Percentiles rank a stretch among this genome's conserved stretches.
These are phyloP conservation scores for Ascochyta pisi DNA, from an alignment of 2,329 filamentous ascomycete genomes.

Conservation along the genomic window DNA sequence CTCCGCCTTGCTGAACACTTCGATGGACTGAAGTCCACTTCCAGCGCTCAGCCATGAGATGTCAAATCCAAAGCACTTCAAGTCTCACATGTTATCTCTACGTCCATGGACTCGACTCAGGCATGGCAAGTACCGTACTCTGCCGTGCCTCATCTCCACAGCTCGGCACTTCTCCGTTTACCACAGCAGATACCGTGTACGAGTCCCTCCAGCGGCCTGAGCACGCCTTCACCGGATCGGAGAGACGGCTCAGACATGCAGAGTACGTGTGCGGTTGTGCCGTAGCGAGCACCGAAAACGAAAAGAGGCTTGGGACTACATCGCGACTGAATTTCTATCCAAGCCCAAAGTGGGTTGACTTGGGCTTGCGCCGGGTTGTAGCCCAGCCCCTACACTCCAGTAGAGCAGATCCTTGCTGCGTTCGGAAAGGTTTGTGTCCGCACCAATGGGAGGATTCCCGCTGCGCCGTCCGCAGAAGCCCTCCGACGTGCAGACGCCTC, in stretches of 20 bases:
- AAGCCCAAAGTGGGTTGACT: not conserved
- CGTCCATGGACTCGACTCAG: not conserved
- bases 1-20: not conserved
- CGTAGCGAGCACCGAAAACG: not conserved
- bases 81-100: not conserved
- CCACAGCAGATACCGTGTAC: not conserved
- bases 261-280: not conserved
- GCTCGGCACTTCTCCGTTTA: slow-evolving; percentile 1
- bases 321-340: not conserved
- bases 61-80: not conserved
- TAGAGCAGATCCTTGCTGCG: not conserved
- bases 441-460: slow-evolving; percentile 4
- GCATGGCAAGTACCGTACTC: slow-evolving; percentile 4
- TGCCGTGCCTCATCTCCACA: not conserved
- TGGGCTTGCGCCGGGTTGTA: not conserved
- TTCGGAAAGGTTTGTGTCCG: not conserved
- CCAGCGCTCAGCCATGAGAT: not conserved
- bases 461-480: not conserved
- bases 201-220: not conserved
- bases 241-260: slow-evolving; percentile 2
- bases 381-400: not conserved
- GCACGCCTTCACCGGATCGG: not conserved
- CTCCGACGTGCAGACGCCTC: slow-evolving; percentile 3
- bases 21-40: not conserved
- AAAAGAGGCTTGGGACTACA: not conserved